Evolutionary conservation across 176 grass and related monocot species (phyloP), one percentile per base, ranked within the genome.

Genomic region (Tillandsia fasciculata): DNA sequence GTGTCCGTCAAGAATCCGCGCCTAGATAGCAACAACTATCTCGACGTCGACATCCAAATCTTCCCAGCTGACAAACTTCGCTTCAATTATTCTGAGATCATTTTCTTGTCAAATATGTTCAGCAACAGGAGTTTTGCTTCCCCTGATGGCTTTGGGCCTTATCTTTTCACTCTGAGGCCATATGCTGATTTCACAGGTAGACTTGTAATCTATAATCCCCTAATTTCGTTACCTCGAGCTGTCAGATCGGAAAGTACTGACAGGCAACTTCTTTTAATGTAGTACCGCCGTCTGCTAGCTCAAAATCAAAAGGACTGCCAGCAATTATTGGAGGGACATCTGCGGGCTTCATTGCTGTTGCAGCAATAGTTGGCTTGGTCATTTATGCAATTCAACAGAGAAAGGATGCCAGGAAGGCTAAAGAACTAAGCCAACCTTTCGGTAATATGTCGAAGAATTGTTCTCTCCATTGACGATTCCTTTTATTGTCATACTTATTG

Each of bases 341-440:
- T 11, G 76, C 48, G 26, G 33, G 76, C 42, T 51, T 51, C 70
- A 28, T 85, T 20, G 75, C 77, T 64, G 14, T 77, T 66, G 26
- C 64, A 11, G 72, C 56, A 9, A 67, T 80, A 77, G 47, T 83
- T 67, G 51, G 72, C 42, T 73, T 71, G 64, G 69, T 73, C 56
- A 76, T 82, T 27, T 82, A 89, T 53, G 82, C 78, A 64, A 64
- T 81, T 64, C 29, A 72, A 8, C 78, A 89, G 68, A 78, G 69
- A 65, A 85, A 68, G 69, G 65, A 72, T 72, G 72, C 82, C 50
- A 78, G 79, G 66, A 49, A 85, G 51, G 85, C 85, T 79, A 76
- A 49, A 24, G 79, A 82, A 48, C 54, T 79, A 66, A 76, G 75
- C 72, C 71, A 79, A 54, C 77, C 86, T 49, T 84, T 85, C 59